Evolutionary conservation across 306 rosid genomes (phyloP).

Genomic region (Cucurbita ficifolia): DNA sequence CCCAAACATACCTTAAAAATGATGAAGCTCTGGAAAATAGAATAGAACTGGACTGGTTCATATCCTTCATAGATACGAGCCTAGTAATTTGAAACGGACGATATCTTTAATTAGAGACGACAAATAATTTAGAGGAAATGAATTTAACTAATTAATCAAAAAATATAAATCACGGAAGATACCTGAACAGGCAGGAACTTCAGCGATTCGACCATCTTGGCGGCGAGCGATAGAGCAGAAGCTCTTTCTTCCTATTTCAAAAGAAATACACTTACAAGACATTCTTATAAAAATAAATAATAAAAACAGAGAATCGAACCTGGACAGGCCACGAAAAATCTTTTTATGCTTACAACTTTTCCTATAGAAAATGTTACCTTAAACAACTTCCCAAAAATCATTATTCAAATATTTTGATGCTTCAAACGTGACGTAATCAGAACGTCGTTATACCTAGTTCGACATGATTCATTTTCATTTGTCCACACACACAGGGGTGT

Average conservation of each 20-base stretch:
- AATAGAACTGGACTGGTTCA: slow-evolving; percentile 72
- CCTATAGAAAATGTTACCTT: neutral
- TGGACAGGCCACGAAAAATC: neutral
- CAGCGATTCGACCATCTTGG: slow-evolving; percentile 72
- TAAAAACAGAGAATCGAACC: neutral
- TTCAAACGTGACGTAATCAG: neutral
- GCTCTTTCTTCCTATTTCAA: slow-evolving; percentile 65
- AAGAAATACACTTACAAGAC: slow-evolving; percentile 12
- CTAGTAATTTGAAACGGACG: slow-evolving; percentile 26
- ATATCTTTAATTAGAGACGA: neutral
- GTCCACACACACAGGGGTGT: neutral
- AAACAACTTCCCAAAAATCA: neutral
- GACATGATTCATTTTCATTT: neutral
- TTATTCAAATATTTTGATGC: neutral
- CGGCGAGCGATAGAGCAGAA: slow-evolving; percentile 47
- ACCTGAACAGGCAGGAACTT: slow-evolving; percentile 79
- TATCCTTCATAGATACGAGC: slow-evolving; percentile 82
- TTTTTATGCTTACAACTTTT: neutral
- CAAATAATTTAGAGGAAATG: neutral
- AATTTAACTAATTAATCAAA: neutral
- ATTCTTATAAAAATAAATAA: neutral
- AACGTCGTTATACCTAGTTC: neutral
- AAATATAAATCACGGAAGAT: slow-evolving; percentile 5
- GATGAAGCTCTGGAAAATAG: slow-evolving; percentile 71
- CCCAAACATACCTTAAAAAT: slow-evolving; percentile 71